Conservation (phyloP, 345 rosid genomes). For the Balakata baccata region DNA sequence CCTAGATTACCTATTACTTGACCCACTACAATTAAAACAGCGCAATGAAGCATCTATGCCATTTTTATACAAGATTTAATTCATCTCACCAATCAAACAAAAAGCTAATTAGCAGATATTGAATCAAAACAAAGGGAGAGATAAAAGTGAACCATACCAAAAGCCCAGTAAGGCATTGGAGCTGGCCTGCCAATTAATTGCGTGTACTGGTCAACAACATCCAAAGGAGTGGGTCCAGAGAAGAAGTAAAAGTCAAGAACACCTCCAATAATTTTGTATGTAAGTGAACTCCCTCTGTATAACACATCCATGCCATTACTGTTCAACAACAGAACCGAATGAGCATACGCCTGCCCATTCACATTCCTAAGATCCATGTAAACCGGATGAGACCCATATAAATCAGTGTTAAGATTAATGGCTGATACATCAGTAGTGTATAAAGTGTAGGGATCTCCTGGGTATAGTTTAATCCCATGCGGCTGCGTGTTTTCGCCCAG, state of each 20-base stretch:
- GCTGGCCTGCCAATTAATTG: conserved; percentile 85
- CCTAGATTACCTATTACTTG: too few species aligned
- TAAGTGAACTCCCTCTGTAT: conserved; percentile 71
- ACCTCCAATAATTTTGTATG: conserved; percentile 89
- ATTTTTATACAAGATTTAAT: not conserved
- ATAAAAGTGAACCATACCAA: conserved; percentile 50
- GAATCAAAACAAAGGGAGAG: not conserved
- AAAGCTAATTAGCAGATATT: not conserved
- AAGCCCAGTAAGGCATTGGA: conserved; percentile 98
- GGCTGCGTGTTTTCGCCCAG: conserved; percentile 92
- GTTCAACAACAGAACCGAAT: conserved; percentile 73
- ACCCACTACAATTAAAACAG: too few species aligned
- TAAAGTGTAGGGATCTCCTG: conserved; percentile 87
- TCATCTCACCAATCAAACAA: not conserved
- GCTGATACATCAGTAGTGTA: conserved; percentile 85
- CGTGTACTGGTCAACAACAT: conserved; percentile 85
- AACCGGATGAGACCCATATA: conserved; percentile 90
- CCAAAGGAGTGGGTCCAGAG: conserved; percentile 71
- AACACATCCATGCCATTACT: conserved; percentile 98
- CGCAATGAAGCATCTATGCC: too few species aligned
- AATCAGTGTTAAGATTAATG: conserved; percentile 71
- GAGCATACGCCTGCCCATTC: conserved; percentile 56
- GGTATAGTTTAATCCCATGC: conserved; percentile 83
- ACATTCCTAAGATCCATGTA: conserved; percentile 94
- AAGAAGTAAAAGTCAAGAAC: conserved; percentile 90